Base-by-base conservation (phyloP, 148 eudicot genomes). In the Diospyros kaki region DNA sequence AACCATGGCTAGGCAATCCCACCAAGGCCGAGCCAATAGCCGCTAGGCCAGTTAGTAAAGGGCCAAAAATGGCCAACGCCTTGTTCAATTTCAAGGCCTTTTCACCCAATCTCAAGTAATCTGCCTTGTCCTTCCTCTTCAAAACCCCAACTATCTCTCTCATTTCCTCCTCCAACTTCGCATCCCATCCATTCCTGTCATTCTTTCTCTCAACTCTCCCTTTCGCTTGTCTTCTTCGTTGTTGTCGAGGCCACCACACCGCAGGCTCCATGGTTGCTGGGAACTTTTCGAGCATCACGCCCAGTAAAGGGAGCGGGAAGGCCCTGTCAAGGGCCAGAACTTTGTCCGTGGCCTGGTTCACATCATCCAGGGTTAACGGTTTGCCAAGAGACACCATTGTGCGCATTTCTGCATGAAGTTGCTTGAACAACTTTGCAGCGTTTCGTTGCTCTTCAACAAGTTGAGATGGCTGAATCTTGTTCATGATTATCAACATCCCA, bases 381-480 rank as follows among this genome's bases (percentile, higher is more conserved):
- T n/a, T 78, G 7, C 77, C 81, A 6, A 83, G 64, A 2, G 76
- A 14, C 9, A 88, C 9, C 0, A 28, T 73, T 0, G 86, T 87
- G 55, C 78, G 48, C 4, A 88, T 80, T 38, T 80, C 81, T n/a
- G n/a, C n/a, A n/a, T n/a, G n/a, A n/a, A n/a, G n/a, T n/a, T n/a
- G n/a, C n/a, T n/a, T n/a, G n/a, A n/a, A n/a, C n/a, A n/a, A n/a
- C n/a, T n/a, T n/a, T n/a, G n/a, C n/a, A n/a, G 91, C 87, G 43
- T 89, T 91, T 46, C 93, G 69, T 58, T 91, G 93, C 71, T 91
- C 97, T 44, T 91, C 90, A 0, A 82, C 97, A 0, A 91, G 77
- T 73, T 91, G 97, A 2, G 93, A 91, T 2, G 97, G 97, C 67
- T 91, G 93, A 46, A 89, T 83, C 77, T 83, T 87, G 76, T 85